Base-by-base conservation (phyloP, 2,329 filamentous ascomycete genomes). In the Claviceps arundinis region DNA sequence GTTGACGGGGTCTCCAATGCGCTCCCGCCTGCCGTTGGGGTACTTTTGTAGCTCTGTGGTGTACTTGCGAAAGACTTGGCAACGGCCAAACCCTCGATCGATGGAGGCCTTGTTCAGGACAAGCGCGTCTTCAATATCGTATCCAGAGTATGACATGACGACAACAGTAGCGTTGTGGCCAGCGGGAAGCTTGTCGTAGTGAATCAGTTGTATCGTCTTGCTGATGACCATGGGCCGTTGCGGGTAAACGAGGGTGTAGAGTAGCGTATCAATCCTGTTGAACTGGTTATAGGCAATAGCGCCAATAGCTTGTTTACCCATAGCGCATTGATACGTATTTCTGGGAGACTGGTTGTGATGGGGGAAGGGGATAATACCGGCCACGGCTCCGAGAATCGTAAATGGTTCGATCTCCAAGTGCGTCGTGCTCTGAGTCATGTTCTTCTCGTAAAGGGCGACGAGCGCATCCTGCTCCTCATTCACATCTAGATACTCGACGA, bases 261-360 rank as follows among this genome's bases (percentile, higher is more conserved):
- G 80, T 16, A 98, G 76, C 0, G 91, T 97, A 63, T 98, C 93
- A 66, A 98, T 96, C 52, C 93, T 84, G 61, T 91, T 87, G 71
- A 96, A 95, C 67, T 98, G 93, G 65, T 98, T 98, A 65, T 95
- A 95, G 16, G 91, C 93, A 64, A 98, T 97, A 37, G 91, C 90
- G 37, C 93, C 93, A 65, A 98, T 97, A 41, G 93, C 93, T 85
- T 98, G 93, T 72, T 98, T 98, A 79, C 93, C 93, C 93, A 98
- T 98, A 70, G 93, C 93, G 71, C 91, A 96, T 75, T 97, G 91
- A 64, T 98, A 98, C 0, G 93, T 98, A 66, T 98, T 98, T 76
- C 93, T 80, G 9, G 93, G 93, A 16, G 94, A 98, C 68, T 98
- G 93, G 69, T 98, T 98, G 74, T 98, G 93, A 67, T 98, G 93